A percentile compares a stretch with the other conserved stretches of the same genome.
Evolutionary conservation across 2,329 filamentous ascomycete species (phyloP).

Genomic region (Ophiostoma piceae): DNA sequence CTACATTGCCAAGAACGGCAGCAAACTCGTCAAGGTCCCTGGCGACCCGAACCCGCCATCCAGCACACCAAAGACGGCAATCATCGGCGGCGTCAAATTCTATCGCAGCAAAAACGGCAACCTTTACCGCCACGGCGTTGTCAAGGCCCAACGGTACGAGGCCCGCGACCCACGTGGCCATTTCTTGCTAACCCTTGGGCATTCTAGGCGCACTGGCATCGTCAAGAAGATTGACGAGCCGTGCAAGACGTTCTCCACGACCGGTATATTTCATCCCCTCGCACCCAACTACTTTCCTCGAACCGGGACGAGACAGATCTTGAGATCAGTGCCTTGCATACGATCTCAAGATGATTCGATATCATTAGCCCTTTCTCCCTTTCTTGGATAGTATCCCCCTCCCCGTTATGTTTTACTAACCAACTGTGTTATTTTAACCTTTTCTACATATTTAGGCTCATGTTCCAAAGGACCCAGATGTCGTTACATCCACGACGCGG

Average conservation of each 20-base stretch:
- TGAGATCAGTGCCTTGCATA: background rate
- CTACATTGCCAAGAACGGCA: constrained; percentile 67
- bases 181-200: constrained; percentile 35
- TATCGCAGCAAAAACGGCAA: constrained; percentile 84
- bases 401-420: constrained; percentile 16
- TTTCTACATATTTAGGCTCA: constrained; percentile 56
- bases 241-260: constrained; percentile 67
- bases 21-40: constrained; percentile 70
- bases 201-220: constrained; percentile 44
- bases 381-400: background rate
- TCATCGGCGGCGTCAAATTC: constrained; percentile 73
- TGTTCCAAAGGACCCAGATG: constrained; percentile 79
- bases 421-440: constrained; percentile 1
- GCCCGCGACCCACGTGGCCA: constrained; percentile 23
- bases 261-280: constrained; percentile 50
- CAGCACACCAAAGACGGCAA: constrained; percentile 67
- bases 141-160: constrained; percentile 70
- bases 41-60: constrained; percentile 58
- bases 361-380: background rate
- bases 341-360: background rate
- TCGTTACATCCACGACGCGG: constrained; percentile 74
- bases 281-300: constrained; percentile 1
- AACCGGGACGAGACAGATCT: too few relatives aligned
- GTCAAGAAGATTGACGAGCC: constrained; percentile 66
- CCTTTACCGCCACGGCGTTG: constrained; percentile 68